These are phyloP conservation scores for Phytophthora meadii DNA, from an alignment of 352 stramenopile genomes.

Conservation along the genomic window DNA sequence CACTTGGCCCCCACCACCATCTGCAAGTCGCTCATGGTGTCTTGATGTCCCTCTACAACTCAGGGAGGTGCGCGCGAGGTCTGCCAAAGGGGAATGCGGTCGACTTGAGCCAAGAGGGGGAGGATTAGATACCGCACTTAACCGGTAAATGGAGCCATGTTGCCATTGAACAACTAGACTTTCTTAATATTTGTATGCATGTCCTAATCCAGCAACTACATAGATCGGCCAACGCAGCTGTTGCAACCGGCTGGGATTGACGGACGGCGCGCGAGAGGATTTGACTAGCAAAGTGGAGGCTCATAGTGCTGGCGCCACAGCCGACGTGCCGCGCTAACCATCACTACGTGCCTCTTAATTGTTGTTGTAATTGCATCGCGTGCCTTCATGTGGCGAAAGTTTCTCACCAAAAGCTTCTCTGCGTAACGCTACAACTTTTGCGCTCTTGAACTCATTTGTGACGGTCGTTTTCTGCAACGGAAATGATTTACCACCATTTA, in stretches of 20 bases:
- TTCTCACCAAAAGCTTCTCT: conserved; percentile 20
- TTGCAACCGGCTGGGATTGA: conserved; percentile 22
- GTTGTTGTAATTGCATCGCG: background rate
- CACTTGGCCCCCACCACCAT: conserved; percentile 80
- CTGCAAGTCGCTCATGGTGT: conserved; percentile 55
- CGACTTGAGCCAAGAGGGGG: conserved; percentile 19
- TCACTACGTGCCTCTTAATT: background rate
- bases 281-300: conserved; percentile 15
- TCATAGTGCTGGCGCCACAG: background rate
- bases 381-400: conserved; percentile 12
- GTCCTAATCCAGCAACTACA: conserved; percentile 30
- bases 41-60: conserved; percentile 17
- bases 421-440: conserved; percentile 1
- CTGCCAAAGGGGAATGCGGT: conserved; percentile 32
- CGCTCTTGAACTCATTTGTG: conserved; percentile 1
- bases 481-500: conserved; percentile 42
- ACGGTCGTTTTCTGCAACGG: conserved; percentile 32
- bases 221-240: conserved; percentile 32
- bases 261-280: conserved; percentile 21
- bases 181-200: conserved; percentile 10
- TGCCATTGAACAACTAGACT: conserved; percentile 18
- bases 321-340: conserved; percentile 15
- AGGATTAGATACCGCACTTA: conserved; percentile 24
- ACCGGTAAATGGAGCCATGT: conserved; percentile 33
- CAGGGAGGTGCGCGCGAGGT: conserved; percentile 22